phyloP scores from a whole-genome alignment of 108 stramenopile species.

The Skeletonema tropicum region DNA sequence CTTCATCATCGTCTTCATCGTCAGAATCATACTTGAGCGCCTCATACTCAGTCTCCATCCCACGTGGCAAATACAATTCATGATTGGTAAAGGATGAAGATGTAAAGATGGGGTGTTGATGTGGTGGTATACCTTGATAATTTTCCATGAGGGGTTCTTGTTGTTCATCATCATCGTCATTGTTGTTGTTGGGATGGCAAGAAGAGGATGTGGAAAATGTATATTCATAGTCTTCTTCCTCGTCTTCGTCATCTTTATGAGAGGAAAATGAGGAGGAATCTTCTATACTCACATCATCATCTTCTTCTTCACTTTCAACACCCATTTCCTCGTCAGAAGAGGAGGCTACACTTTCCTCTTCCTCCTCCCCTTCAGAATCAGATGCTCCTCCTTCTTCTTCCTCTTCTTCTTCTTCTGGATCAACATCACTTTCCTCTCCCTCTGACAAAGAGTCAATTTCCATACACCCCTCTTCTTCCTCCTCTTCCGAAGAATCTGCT shows the following conservation, averaged over 20 bases:
- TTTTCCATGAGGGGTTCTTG: neutral
- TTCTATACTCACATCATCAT: conserved; percentile 22
- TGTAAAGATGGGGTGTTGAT: neutral
- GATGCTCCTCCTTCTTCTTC: neutral
- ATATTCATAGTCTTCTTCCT: neutral
- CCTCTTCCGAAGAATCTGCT: too few relatives aligned
- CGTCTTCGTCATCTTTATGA: conserved; percentile 3
- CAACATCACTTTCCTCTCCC: neutral
- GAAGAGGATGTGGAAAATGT: neutral
- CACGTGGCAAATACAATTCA: neutral
- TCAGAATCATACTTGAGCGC: conserved; percentile 9
- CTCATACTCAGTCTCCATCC: neutral
- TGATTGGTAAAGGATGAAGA: neutral
- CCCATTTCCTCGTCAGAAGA: neutral
- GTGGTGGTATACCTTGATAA: neutral
- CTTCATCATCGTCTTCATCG: neutral
- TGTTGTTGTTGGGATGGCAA: neutral
- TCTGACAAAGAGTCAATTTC: too few relatives aligned
- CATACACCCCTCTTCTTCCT: too few relatives aligned
- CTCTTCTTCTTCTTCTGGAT: neutral
- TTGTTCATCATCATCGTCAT: neutral
- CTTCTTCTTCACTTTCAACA: neutral
- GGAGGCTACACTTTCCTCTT: neutral
- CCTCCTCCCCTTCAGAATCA: neutral
- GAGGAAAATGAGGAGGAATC: conserved; percentile 7